Conservation (phyloP, 2,329 filamentous ascomycete species). For the Aspergillus ochraceoroseus region DNA sequence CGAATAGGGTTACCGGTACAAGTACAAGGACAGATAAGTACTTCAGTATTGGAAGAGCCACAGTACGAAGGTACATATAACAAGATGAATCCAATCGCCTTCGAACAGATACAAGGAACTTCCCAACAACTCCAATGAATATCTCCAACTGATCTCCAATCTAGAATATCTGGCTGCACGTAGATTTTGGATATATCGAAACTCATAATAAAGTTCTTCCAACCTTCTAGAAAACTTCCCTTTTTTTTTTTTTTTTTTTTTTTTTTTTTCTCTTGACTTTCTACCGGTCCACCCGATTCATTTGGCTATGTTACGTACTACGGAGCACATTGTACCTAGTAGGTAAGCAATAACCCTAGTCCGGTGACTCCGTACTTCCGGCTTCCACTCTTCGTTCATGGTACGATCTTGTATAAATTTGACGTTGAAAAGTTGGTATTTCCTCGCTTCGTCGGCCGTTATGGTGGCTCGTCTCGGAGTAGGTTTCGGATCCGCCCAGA, state of each 20-base stretch:
- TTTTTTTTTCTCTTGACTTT: constrained; percentile 1
- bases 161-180: too few species aligned
- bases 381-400: background rate
- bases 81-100: too few species aligned
- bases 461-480: too few species aligned
- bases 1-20: too few species aligned
- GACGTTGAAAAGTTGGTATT: background rate
- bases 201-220: background rate
- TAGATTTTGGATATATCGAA: background rate
- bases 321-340: background rate
- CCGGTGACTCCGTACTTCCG: constrained; percentile 2
- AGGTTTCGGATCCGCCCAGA: too few species aligned
- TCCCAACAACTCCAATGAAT: too few species aligned
- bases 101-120: too few species aligned
- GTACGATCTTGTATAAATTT: background rate
- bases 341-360: background rate
- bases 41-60: too few species aligned
- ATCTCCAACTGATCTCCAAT: too few species aligned
- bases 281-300: constrained; percentile 7
- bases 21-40: too few species aligned
- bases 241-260: constrained; percentile 3
- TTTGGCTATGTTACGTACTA: constrained; percentile 2
- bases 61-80: too few species aligned
- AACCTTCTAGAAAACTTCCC: constrained; percentile 11
- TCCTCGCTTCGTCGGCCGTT: too few species aligned